phyloP scores from a whole-genome alignment of 2,329 filamentous ascomycete genomes.

The Ceratocystis smalleyi region DNA sequence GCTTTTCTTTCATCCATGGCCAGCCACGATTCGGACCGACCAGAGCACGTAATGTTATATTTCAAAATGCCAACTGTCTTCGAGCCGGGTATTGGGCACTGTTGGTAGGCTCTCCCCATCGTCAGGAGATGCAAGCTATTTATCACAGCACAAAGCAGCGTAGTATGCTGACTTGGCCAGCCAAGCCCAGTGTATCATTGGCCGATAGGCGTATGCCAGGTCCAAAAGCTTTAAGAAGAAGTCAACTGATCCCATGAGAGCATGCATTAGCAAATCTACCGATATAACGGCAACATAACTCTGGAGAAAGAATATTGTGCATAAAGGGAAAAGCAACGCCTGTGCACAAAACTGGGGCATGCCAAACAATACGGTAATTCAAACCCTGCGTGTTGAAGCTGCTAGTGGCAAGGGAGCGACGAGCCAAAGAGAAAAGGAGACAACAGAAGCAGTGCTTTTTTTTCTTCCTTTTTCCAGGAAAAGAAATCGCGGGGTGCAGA shows the following conservation, averaged over 20 bases:
- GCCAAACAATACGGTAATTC: background rate
- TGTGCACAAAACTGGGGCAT: background rate
- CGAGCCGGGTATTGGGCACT: background rate
- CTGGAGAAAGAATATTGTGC: background rate
- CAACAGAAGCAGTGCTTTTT: background rate
- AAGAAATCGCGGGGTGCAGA: background rate
- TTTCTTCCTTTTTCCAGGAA: background rate
- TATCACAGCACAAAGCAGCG: background rate
- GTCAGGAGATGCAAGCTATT: background rate
- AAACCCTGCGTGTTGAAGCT: too few species aligned
- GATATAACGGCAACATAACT: background rate
- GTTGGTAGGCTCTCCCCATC: background rate
- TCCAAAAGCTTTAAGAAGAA: background rate
- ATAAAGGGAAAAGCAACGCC: background rate
- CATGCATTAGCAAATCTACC: background rate
- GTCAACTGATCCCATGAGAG: background rate
- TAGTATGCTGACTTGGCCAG: background rate
- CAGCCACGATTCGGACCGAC: background rate
- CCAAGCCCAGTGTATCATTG: background rate
- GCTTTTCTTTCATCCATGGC: background rate
- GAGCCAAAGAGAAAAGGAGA: background rate
- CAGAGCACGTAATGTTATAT: background rate
- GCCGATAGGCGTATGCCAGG: background rate
- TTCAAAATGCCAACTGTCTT: too few species aligned
- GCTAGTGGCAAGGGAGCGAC: too few species aligned